These are phyloP conservation scores for Parmelia sp. DNA, from an alignment of 495 filamentous ascomycete genomes.

Conservation along the genomic window DNA sequence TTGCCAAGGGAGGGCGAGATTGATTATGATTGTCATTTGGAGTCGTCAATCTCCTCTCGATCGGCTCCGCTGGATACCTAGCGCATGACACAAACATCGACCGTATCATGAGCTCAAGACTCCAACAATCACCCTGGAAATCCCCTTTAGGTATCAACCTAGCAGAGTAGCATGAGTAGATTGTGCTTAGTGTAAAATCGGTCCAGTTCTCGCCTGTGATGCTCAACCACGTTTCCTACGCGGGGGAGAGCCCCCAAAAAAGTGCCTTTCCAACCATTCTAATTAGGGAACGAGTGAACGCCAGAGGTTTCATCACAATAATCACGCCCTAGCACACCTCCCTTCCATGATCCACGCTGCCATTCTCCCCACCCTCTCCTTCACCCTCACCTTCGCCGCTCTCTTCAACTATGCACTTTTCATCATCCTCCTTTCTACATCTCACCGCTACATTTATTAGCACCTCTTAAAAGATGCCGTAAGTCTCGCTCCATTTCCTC, in stretches of 20 bases:
- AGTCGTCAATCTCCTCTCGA: neutral
- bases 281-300: constrained; percentile 19
- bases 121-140: neutral
- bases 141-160: constrained; percentile 1
- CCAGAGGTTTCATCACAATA: constrained; percentile 23
- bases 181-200: neutral
- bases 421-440: constrained; percentile 8
- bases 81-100: neutral
- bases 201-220: constrained; percentile 9
- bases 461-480: constrained; percentile 17
- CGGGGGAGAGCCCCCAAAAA: constrained; percentile 13
- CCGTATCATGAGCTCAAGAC: constrained; percentile 1
- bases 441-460: constrained; percentile 22
- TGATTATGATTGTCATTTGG: neutral
- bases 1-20: neutral
- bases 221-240: constrained; percentile 21
- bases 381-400: neutral
- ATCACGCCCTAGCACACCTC: constrained; percentile 19
- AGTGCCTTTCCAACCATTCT: neutral
- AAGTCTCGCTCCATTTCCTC: constrained; percentile 5
- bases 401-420: neutral
- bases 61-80: neutral
- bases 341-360: constrained; percentile 6
- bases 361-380: constrained; percentile 2
- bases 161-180: neutral